These are phyloP conservation scores for Tylopilus sp. DNA, from an alignment of 1,284 basidiomycete genomes.

Conservation along the genomic window DNA sequence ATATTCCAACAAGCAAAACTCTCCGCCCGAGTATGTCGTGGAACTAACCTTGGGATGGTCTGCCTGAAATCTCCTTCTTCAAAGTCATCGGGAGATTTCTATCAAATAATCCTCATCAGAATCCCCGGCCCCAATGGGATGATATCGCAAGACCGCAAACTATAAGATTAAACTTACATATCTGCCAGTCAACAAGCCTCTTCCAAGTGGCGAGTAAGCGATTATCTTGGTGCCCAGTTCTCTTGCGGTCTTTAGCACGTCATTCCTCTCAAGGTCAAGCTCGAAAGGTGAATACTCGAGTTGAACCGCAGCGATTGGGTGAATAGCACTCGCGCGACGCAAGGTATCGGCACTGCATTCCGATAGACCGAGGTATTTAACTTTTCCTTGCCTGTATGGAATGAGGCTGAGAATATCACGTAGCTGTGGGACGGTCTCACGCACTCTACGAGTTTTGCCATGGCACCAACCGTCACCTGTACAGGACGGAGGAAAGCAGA, in stretches of 20 bases:
- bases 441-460: slow-evolving; percentile 35
- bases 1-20: background rate
- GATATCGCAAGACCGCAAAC: too few relatives aligned
- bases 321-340: slow-evolving; percentile 40
- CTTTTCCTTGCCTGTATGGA: slow-evolving; percentile 37
- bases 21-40: rapidly evolving
- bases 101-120: background rate
- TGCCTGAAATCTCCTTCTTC: slow-evolving; percentile 35
- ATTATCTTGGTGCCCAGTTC: slow-evolving; percentile 34
- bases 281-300: slow-evolving; percentile 45
- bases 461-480: slow-evolving; percentile 32
- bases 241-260: slow-evolving; percentile 8
- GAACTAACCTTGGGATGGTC: slow-evolving; percentile 20
- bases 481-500: background rate
- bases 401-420: background rate
- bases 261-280: slow-evolving; percentile 21
- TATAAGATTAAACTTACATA: too few relatives aligned
- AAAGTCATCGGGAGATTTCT: slow-evolving; percentile 41
- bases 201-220: slow-evolving; percentile 43
- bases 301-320: slow-evolving; percentile 43
- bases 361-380: slow-evolving; percentile 43
- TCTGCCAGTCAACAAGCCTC: slow-evolving; percentile 42
- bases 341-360: slow-evolving; percentile 44
- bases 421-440: background rate
- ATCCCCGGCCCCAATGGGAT: background rate